Conservation (phyloP, 805 yeast genomes). For the Cyberlindnera samutprakarnensis region DNA sequence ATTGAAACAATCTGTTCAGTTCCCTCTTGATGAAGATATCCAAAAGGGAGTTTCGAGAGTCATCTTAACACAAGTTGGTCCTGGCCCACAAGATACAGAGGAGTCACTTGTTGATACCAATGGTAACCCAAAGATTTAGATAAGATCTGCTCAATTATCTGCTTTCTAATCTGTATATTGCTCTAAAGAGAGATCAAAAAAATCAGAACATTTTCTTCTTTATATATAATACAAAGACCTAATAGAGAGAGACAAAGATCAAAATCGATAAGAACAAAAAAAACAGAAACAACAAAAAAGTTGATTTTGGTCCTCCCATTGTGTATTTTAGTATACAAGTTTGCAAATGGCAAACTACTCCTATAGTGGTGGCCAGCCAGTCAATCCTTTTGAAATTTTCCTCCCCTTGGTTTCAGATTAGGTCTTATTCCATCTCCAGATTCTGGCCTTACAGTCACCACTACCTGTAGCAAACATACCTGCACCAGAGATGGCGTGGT, state of each 20-base stretch:
- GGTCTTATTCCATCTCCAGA: constrained; percentile 77
- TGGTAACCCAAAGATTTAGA: constrained; percentile 47
- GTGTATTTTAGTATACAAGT: no score
- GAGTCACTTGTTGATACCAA: constrained; percentile 50
- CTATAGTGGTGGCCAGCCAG: constrained; percentile 7
- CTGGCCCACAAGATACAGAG: constrained; percentile 66
- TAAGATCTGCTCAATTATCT: no score
- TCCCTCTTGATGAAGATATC: constrained; percentile 42
- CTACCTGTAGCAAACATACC: constrained; percentile 95
- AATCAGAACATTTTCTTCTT: no score
- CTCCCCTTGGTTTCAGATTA: no score
- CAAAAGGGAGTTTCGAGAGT: constrained; percentile 72
- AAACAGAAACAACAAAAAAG: no score
- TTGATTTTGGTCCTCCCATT: no score
- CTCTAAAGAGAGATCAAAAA: no score
- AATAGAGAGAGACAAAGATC: no score
- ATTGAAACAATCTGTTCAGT: constrained; percentile 25
- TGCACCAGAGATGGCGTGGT: constrained; percentile 60
- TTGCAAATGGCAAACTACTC: neutral
- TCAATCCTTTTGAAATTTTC: constrained; percentile 10
- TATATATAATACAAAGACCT: no score
- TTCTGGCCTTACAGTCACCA: constrained; percentile 96
- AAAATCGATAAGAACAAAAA: no score
- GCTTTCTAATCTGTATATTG: neutral
- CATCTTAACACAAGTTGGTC: constrained; percentile 80